Conservation (phyloP, 352 stramenopile species). For the Thalassiosira hispida region DNA sequence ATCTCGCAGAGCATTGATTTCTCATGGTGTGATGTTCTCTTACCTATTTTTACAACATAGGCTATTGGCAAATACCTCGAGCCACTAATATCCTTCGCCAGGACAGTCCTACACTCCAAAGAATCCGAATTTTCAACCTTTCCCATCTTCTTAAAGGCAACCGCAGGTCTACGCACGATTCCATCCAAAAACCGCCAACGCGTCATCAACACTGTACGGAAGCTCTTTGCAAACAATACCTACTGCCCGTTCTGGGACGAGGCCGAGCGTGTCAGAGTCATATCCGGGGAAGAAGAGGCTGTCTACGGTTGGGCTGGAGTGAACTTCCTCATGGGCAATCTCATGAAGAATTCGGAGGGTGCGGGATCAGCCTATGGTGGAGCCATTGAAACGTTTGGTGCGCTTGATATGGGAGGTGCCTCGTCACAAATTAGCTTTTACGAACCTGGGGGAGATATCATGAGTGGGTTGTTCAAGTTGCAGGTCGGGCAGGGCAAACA, state of each 20-base stretch:
- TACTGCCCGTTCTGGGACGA: slow-evolving; percentile 84
- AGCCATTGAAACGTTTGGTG: slow-evolving; percentile 82
- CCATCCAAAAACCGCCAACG: slow-evolving; percentile 65
- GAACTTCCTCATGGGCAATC: slow-evolving; percentile 84
- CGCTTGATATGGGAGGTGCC: slow-evolving; percentile 86
- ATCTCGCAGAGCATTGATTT: not conserved
- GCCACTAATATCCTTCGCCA: slow-evolving; percentile 74
- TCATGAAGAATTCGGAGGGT: slow-evolving; percentile 78
- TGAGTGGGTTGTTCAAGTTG: slow-evolving; percentile 87
- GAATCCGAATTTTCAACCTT: slow-evolving; percentile 64
- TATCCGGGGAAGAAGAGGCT: slow-evolving; percentile 87
- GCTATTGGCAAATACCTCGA: slow-evolving; percentile 68
- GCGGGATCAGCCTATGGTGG: slow-evolving; percentile 69
- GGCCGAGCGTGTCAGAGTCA: slow-evolving; percentile 80
- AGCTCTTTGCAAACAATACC: slow-evolving; percentile 64
- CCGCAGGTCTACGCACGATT: slow-evolving; percentile 85
- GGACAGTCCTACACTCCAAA: slow-evolving; percentile 64
- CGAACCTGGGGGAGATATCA: slow-evolving; percentile 83
- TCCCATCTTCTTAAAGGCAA: slow-evolving; percentile 89
- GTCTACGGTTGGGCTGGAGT: slow-evolving; percentile 88
- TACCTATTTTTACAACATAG: not conserved
- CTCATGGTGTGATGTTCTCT: not conserved
- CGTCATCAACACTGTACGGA: slow-evolving; percentile 73
- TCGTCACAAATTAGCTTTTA: slow-evolving; percentile 88
- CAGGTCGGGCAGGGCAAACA: slow-evolving; percentile 86